Evolutionary conservation across 1,284 basidiomycete species (phyloP).

Genomic region (Melanopsichium pennsylvanicum): DNA sequence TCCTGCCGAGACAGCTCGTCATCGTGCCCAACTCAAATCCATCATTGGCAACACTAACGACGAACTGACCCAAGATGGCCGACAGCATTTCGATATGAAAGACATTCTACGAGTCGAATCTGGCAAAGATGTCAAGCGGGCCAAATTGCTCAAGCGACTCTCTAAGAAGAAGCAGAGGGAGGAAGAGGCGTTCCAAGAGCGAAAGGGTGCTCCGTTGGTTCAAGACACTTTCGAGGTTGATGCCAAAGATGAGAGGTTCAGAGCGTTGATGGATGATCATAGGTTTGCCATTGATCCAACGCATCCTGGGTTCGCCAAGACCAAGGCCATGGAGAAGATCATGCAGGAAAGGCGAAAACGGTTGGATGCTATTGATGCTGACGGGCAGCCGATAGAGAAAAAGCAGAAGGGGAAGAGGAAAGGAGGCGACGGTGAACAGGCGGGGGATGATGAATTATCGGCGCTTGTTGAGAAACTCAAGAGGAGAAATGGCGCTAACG

Average conservation of each 20-base stretch:
- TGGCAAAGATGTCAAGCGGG: conserved; percentile 65
- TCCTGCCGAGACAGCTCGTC: conserved; percentile 22
- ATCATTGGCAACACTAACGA: conserved; percentile 49
- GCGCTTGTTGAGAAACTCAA: conserved; percentile 40
- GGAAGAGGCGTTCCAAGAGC: conserved; percentile 44
- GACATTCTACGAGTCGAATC: conserved; percentile 87
- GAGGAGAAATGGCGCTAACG: conserved; percentile 9
- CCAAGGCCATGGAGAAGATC: conserved; percentile 61
- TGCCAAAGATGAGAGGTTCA: conserved; percentile 87
- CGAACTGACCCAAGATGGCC: conserved; percentile 46
- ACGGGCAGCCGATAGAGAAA: background rate
- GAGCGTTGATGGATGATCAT: conserved; percentile 85
- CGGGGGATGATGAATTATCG: conserved; percentile 11
- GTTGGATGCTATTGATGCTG: conserved; percentile 13
- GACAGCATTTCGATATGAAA: conserved; percentile 86
- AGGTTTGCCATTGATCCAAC: conserved; percentile 94
- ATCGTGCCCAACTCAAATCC: conserved; percentile 32
- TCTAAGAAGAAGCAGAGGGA: conserved; percentile 49
- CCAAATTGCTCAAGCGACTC: conserved; percentile 43
- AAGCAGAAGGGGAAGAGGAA: background rate
- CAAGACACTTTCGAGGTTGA: conserved; percentile 76
- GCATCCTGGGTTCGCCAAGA: conserved; percentile 72
- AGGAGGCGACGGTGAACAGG: background rate
- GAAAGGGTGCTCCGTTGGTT: conserved; percentile 66
- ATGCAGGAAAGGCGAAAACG: conserved; percentile 49